Evolutionary conservation across 2,329 filamentous ascomycete species (phyloP), one percentile per base, ranked within the genome.

Genomic region (Hymenoscyphus linearis): DNA sequence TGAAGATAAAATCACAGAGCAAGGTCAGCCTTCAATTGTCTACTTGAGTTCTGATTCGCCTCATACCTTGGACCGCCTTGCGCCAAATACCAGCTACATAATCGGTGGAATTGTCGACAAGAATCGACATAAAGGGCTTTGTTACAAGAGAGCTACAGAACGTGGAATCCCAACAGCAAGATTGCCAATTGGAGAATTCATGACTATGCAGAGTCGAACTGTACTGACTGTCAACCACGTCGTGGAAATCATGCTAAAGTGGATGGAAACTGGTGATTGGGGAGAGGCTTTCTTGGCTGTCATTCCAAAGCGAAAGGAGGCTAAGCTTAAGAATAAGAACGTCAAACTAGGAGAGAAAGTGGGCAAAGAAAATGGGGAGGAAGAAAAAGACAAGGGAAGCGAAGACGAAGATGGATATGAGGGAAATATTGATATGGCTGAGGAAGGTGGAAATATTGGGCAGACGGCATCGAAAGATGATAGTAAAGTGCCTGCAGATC

Each of bases 221-320:
- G 90, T 99, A 4, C 78, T 99, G 61, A 88, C 93, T 3, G 97
- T 93, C 7, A 99, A 98, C 72, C 95, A 99, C 71, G 95, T 99
- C 1, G 85, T 95, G 54, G 93, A 98, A 76, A 98, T 99, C 65
- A 96, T 99, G 91, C 77, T 96, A 53, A 87, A 86, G 66, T 99
- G 93, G 92, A 76, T 99, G 59, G 91, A 97, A 75, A 85, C 85
- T 55, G 90, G 90, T 2, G 89, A 98, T 73, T 99, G 95, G 95
- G 93, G 88, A 1, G 80, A 89, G 71, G 93, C 95, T 0, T 99
- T 99, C 73, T 77, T 93, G 76, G 82, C 85, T 57, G 91, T 96
- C 3, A 93, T 99, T 67, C 95, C 95, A 0, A 92, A 91, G 76
- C 81, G 95, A 64, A 99, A 99, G 74, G 91, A 91, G 0, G 91